These are phyloP conservation scores for Linanthus parryae DNA, from an alignment of 148 eudicot genomes.

Conservation along the genomic window DNA sequence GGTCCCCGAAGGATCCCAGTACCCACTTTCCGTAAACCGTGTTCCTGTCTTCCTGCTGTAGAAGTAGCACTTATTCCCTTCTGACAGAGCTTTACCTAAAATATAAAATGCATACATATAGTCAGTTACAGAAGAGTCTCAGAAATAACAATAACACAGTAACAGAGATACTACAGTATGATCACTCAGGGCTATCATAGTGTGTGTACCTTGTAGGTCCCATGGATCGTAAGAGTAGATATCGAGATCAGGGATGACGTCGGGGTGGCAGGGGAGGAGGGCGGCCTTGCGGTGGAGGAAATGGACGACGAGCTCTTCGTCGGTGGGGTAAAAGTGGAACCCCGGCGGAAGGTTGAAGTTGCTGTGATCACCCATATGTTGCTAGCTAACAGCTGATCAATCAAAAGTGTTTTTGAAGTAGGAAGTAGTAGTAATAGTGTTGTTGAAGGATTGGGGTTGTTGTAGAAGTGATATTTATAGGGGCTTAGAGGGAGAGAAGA, in stretches of 20 bases:
- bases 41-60: conserved; percentile 66
- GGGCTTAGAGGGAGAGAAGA: conserved; percentile 1
- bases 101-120: neutral
- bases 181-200: too few species aligned
- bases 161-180: too few species aligned
- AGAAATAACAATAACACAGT: neutral
- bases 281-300: conserved; percentile 74
- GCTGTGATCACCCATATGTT: conserved; percentile 38
- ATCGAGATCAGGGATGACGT: conserved; percentile 88
- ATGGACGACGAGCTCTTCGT: conserved; percentile 86
- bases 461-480: conserved; percentile 24
- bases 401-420: neutral
- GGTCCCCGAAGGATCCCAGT: conserved; percentile 57
- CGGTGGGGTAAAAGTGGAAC: conserved; percentile 76
- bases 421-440: conserved; percentile 4
- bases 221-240: conserved; percentile 78
- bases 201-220: conserved; percentile 56
- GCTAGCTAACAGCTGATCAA: neutral
- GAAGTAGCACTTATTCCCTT: conserved; percentile 78
- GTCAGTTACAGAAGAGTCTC: neutral
- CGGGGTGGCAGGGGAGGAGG: conserved; percentile 68
- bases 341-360: conserved; percentile 68
- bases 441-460: conserved; percentile 9
- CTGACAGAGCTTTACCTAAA: conserved; percentile 75
- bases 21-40: conserved; percentile 48